Evolutionary conservation across 768 basidiomycete genomes (phyloP).

Genomic region (Mycena pura): DNA sequence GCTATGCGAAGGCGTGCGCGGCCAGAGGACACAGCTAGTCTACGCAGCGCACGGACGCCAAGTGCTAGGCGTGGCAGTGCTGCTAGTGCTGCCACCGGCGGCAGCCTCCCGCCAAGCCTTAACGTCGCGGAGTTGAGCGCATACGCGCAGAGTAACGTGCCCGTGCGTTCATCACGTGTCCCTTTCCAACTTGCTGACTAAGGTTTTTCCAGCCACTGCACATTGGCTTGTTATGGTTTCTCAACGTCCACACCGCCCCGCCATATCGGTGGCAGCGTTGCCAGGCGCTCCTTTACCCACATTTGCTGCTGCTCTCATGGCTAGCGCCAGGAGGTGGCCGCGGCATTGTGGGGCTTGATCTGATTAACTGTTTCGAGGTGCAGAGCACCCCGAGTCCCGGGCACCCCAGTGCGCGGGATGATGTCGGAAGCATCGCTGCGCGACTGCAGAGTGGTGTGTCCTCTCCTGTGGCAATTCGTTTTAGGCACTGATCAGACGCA

Average conservation of each 20-base stretch:
- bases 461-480: conserved; percentile 15
- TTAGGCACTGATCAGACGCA: neutral
- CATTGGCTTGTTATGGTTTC: conserved; percentile 87
- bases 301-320: conserved; percentile 88
- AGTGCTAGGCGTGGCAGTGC: conserved; percentile 36
- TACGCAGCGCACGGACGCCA: conserved; percentile 20
- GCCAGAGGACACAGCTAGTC: conserved; percentile 37
- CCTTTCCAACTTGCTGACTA: conserved; percentile 3
- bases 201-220: conserved; percentile 70
- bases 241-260: conserved; percentile 86
- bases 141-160: conserved; percentile 56
- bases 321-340: conserved; percentile 81
- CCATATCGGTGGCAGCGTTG: conserved; percentile 85
- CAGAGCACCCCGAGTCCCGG: conserved; percentile 82
- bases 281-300: conserved; percentile 83
- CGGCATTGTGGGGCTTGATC: conserved; percentile 85
- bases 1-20: conserved; percentile 40
- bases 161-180: conserved; percentile 42
- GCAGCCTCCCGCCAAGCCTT: conserved; percentile 47
- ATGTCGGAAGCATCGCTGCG: conserved; percentile 88
- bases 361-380: conserved; percentile 87
- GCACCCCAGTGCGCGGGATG: conserved; percentile 82
- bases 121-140: conserved; percentile 53
- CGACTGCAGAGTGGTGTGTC: conserved; percentile 57
- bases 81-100: conserved; percentile 38